Percentiles rank a stretch among this genome's conserved stretches.
Evolutionary conservation across 441 rosid genomes (phyloP).

Genomic region (Dalechampia spathulata): DNA sequence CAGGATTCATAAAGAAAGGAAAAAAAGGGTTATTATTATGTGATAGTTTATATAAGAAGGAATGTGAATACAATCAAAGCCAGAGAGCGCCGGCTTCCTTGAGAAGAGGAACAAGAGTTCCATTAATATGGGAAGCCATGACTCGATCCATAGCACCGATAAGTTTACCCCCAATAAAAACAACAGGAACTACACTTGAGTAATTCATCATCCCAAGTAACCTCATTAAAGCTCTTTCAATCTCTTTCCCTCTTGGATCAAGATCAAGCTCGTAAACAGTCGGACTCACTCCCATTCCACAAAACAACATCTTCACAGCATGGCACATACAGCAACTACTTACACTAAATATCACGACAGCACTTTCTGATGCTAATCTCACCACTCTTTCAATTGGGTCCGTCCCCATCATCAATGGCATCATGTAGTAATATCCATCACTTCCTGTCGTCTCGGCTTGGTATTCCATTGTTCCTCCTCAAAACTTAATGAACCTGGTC

Average conservation of each 20-base stretch:
- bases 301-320: slow-evolving; percentile 55
- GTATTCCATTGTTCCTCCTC: slow-evolving; percentile 22
- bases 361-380: slow-evolving; percentile 47
- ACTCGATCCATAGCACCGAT: slow-evolving; percentile 60
- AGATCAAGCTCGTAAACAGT: slow-evolving; percentile 61
- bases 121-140: slow-evolving; percentile 62
- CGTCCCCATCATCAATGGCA: neutral
- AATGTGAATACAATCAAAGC: slow-evolving; percentile 35
- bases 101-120: slow-evolving; percentile 56
- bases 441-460: too few species aligned
- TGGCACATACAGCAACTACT: slow-evolving; percentile 76
- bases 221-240: slow-evolving; percentile 39
- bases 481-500: neutral
- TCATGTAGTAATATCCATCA: slow-evolving; percentile 15
- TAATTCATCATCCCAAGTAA: slow-evolving; percentile 30
- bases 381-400: slow-evolving; percentile 40
- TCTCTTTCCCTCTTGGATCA: slow-evolving; percentile 47
- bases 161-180: slow-evolving; percentile 60
- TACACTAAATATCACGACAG: slow-evolving; percentile 55
- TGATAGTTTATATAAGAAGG: too few species aligned
- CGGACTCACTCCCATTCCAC: slow-evolving; percentile 68
- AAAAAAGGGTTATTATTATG: too few species aligned
- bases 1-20: too few species aligned
- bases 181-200: slow-evolving; percentile 36
- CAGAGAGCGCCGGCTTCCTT: slow-evolving; percentile 76